These are phyloP conservation scores for Celoporthe dispersa DNA, from an alignment of 2,329 filamentous ascomycete genomes.

Conservation along the genomic window DNA sequence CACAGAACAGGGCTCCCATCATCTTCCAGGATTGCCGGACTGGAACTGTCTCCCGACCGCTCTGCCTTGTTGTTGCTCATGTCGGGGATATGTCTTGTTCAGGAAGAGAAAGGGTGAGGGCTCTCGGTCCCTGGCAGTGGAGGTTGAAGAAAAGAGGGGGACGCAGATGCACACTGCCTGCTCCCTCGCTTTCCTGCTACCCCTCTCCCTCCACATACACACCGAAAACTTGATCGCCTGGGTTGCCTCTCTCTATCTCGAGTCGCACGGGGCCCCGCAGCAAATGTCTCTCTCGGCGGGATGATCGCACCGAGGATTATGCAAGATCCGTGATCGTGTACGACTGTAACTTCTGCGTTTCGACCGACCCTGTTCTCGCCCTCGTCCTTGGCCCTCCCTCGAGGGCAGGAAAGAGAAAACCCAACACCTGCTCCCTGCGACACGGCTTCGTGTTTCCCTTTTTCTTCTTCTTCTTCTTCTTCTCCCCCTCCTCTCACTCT, in stretches of 20 bases:
- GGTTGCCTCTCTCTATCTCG: neutral
- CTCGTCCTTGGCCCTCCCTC: neutral
- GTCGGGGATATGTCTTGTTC: neutral
- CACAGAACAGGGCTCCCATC: constrained; percentile 9
- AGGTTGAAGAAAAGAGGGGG: neutral
- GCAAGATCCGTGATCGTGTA: constrained; percentile 29
- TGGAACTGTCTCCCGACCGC: neutral
- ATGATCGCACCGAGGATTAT: constrained; percentile 19
- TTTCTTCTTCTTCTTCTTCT: neutral
- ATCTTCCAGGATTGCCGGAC: neutral
- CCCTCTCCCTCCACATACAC: no score
- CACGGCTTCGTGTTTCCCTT: neutral
- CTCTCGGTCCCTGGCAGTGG: neutral
- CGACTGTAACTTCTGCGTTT: constrained; percentile 16
- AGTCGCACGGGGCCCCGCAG: neutral
- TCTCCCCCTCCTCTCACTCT: neutral
- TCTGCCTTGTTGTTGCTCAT: neutral
- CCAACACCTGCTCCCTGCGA: neutral
- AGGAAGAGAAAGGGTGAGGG: neutral
- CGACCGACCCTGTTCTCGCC: neutral
- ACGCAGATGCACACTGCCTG: neutral
- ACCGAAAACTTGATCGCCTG: neutral
- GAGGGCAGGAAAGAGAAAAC: neutral
- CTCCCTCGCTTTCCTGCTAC: neutral
- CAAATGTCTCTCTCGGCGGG: constrained; percentile 21